Evolutionary conservation across 805 yeast genomes (phyloP), one percentile per base, ranked within the genome.

Genomic region (Saccharomycopsis fodiens): DNA sequence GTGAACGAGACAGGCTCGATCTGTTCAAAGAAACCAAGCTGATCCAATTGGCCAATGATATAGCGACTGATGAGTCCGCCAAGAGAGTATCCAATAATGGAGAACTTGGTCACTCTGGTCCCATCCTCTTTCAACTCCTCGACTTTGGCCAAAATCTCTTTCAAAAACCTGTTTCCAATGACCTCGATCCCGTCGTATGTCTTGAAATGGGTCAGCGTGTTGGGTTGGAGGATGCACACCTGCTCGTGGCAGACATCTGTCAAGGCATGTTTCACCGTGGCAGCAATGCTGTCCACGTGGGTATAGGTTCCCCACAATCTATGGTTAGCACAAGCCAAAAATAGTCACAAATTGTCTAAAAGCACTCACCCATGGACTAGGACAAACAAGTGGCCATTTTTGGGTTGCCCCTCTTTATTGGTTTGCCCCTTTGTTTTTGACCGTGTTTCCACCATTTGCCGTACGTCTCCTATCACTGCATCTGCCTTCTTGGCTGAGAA

Each of bases 21-120:
- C 1, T 56, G 56, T 1, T 73, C 73, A 54, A 79, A 85, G 58
- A 71, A 74, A 49, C 65, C 69, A 54, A 66, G 73, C 51, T 68
- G 80, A 61, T 60, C 73, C 52, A 79, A 66, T 39, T 82, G 69
- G 1, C 97, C 97, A 39, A 88, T 70, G 21, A 87, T 80, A 59
- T 85, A 88, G 42, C 97, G 68, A 0, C 88, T 70, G 27, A 91
- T 77, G 30, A 89, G 63, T 0, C 97, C 97, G 19, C 97, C 97
- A 48, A 91, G 65, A 0, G 96, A 85, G 60, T 89, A 91, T 0
- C 97, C 96, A 2, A 85, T 71, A 35, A 91, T 68, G 50, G 94
- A 84, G 41, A 91, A 73, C 54, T 78, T 74, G n/a, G 69, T 67
- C 55, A 74, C 62, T 20, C 57, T 46, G 41, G 62, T 54, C 6